These are phyloP conservation scores for Paralagenidium karlingii DNA, from an alignment of 352 stramenopile species.

Conservation along the genomic window DNA sequence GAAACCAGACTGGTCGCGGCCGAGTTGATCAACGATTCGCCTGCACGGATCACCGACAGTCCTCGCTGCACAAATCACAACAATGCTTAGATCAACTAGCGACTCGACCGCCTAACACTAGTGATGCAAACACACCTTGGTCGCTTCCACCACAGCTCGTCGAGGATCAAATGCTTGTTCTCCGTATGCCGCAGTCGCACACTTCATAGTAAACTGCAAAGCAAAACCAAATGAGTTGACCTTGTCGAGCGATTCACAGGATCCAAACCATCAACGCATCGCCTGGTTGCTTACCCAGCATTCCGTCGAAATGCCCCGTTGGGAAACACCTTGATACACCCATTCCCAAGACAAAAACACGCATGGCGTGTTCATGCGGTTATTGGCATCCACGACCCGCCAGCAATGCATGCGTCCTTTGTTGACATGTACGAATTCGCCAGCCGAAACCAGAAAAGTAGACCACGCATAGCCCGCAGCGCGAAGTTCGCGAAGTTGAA, in stretches of 20 bases:
- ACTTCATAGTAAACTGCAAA: conserved; percentile 71
- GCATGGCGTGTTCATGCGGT: conserved; percentile 31
- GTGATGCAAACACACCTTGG: conserved; percentile 35
- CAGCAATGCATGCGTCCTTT: conserved; percentile 78
- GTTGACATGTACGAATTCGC: conserved; percentile 79
- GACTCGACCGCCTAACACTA: no score
- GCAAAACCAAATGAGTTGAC: background rate
- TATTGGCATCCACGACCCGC: conserved; percentile 47
- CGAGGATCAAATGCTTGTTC: conserved; percentile 61
- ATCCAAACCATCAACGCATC: background rate
- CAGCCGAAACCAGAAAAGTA: conserved; percentile 56
- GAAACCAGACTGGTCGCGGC: no score
- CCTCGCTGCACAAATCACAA: no score
- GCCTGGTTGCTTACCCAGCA: conserved; percentile 44
- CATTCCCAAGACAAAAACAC: conserved; percentile 79
- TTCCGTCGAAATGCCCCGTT: conserved; percentile 64
- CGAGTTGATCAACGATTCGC: conserved; percentile 59
- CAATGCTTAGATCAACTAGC: no score
- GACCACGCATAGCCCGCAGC: conserved; percentile 60
- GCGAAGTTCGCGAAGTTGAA: conserved; percentile 40
- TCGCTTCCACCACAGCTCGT: conserved; percentile 61
- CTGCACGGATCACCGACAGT: conserved; percentile 55
- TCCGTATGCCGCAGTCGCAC: conserved; percentile 40
- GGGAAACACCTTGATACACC: conserved; percentile 75
- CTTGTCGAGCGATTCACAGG: background rate